Percentiles rank a stretch among this genome's conserved stretches.
phyloP scores from a whole-genome alignment of 2,329 filamentous ascomycete species.

The Paramyrothecium roridum region DNA sequence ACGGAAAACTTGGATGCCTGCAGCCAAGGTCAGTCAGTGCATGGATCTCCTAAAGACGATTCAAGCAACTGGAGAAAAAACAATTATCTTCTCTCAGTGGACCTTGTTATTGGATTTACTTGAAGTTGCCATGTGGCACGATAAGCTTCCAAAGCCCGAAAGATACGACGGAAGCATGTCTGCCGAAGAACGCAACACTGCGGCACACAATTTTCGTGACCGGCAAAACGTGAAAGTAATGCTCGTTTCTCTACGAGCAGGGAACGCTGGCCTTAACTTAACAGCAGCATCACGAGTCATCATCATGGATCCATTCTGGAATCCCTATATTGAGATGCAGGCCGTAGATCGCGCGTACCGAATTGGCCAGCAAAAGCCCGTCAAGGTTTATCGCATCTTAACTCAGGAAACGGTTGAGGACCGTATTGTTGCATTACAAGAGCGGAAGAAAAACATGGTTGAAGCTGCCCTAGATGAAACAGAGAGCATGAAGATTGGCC shows the following conservation, averaged over 20 bases:
- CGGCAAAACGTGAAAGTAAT: conserved; percentile 68
- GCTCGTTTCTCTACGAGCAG: conserved; percentile 79
- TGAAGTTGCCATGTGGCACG: conserved; percentile 67
- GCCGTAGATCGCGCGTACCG: conserved; percentile 87
- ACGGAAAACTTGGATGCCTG: conserved; percentile 66
- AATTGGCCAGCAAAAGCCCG: conserved; percentile 73
- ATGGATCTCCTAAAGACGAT: conserved; percentile 70
- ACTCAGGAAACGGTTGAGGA: conserved; percentile 81
- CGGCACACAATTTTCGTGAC: conserved; percentile 63
- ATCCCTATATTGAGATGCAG: conserved; percentile 89
- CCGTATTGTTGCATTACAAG: conserved; percentile 75
- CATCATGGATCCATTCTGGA: conserved; percentile 92
- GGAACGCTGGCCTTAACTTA: conserved; percentile 81
- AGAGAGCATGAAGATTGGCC: conserved; percentile 61
- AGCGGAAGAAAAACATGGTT: conserved; percentile 74
- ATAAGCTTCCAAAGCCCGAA: conserved; percentile 57
- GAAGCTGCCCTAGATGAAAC: conserved; percentile 77
- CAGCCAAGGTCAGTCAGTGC: conserved; percentile 79
- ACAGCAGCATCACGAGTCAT: conserved; percentile 81
- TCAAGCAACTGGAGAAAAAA: conserved; percentile 60
- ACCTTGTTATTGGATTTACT: conserved; percentile 71
- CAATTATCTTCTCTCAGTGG: conserved; percentile 77
- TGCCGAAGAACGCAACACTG: conserved; percentile 62
- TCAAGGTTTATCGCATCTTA: conserved; percentile 77
- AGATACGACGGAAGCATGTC: conserved; percentile 83